A percentile compares a stretch with the other conserved stretches of the same genome.
phyloP scores from a whole-genome alignment of 2,329 filamentous ascomycete genomes.

The Intubia oerlemansii region DNA sequence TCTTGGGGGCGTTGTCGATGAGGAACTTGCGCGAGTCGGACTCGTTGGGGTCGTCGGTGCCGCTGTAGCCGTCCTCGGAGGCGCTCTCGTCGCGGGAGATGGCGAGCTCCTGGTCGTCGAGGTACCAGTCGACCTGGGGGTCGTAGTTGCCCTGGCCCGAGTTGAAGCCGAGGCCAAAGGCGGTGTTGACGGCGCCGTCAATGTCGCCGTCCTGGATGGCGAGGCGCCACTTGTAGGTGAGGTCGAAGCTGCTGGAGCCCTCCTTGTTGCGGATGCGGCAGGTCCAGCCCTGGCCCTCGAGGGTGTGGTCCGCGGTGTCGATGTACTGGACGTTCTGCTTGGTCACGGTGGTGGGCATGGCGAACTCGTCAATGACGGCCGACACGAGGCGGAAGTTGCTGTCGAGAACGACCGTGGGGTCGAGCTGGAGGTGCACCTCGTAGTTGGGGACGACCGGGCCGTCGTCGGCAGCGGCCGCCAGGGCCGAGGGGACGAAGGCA shows the following conservation, averaged over 20 bases:
- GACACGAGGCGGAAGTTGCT: conserved; percentile 12
- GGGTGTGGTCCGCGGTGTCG: conserved; percentile 13
- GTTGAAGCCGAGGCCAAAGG: conserved; percentile 15
- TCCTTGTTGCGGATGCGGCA: conserved; percentile 17
- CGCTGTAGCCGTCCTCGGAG: conserved; percentile 10
- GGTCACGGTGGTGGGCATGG: conserved; percentile 11
- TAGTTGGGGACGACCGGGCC: conserved; percentile 12
- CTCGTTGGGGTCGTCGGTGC: too few relatives aligned
- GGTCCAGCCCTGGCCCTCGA: conserved; percentile 16
- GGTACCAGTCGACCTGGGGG: conserved; percentile 17
- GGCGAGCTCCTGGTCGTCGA: conserved; percentile 16
- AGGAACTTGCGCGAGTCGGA: conserved; percentile 9
- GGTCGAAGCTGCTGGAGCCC: conserved; percentile 13
- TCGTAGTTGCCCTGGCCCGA: conserved; percentile 12
- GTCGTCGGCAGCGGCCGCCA: too few relatives aligned
- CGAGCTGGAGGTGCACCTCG: conserved; percentile 15
- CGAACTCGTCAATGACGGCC: conserved; percentile 12
- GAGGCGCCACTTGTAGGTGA: conserved; percentile 20
- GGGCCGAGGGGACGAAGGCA: too few relatives aligned
- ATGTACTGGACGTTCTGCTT: conserved; percentile 18
- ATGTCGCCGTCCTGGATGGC: conserved; percentile 11
- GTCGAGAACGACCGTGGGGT: conserved; percentile 13
- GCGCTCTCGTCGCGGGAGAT: conserved; percentile 13
- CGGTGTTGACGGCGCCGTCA: conserved; percentile 12
- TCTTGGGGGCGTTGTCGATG: conserved; percentile 10